phyloP scores from a whole-genome alignment of 441 rosid species.

The Populus hybrid region DNA sequence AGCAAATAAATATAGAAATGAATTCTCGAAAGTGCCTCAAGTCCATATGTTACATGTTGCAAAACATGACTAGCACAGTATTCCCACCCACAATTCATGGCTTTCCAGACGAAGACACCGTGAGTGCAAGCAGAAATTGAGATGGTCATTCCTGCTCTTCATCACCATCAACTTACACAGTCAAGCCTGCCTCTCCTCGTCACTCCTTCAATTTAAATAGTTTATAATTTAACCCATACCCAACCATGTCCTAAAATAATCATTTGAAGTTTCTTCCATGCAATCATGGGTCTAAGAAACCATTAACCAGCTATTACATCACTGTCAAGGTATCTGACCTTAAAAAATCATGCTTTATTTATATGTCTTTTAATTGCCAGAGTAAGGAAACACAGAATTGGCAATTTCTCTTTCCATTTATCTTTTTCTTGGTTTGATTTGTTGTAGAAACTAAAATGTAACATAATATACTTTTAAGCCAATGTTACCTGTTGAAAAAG shows the following conservation, averaged over 20 bases:
- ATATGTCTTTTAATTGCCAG: neutral
- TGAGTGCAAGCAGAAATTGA: neutral
- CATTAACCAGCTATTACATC: neutral
- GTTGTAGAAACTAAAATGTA: neutral
- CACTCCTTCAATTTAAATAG: neutral
- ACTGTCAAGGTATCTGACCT: neutral
- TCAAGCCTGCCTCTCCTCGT: neutral
- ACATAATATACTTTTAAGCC: neutral
- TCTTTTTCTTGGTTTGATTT: too few species aligned
- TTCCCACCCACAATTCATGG: neutral
- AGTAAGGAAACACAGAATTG: conserved; percentile 3
- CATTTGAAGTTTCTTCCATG: too few species aligned
- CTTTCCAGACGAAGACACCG: neutral
- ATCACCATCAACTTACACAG: neutral
- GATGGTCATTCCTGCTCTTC: neutral
- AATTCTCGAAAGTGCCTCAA: neutral
- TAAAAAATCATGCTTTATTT: neutral
- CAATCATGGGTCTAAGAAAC: neutral
- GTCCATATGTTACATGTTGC: neutral
- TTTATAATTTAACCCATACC: neutral
- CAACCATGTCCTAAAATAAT: neutral
- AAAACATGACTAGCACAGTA: neutral
- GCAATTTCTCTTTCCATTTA: neutral
- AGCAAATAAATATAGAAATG: neutral
- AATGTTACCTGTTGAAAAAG: conserved; percentile 78